phyloP scores from a whole-genome alignment of 352 stramenopile genomes.

The Phytopythium cucurbitacearum region DNA sequence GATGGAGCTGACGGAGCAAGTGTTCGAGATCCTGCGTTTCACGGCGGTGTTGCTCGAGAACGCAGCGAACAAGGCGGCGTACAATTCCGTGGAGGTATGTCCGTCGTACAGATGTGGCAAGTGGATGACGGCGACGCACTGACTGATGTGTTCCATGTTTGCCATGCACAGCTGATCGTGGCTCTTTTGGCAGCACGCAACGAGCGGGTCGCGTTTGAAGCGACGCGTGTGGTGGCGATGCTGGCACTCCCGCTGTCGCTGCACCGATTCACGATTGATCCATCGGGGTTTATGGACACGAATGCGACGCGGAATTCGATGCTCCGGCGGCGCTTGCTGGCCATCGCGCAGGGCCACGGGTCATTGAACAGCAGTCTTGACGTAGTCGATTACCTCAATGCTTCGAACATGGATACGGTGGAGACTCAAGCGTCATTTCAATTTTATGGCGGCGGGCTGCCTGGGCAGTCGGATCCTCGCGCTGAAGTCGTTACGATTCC shows the following conservation, averaged over 20 bases:
- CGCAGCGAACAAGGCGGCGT: conserved; percentile 72
- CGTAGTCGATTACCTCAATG: conserved; percentile 57
- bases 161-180: conserved; percentile 12
- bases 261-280: conserved; percentile 62
- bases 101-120: not conserved
- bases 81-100: conserved; percentile 47
- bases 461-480: conserved; percentile 5
- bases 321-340: conserved; percentile 51
- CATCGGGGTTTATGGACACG: conserved; percentile 39
- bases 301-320: conserved; percentile 30
- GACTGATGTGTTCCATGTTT: conserved; percentile 1
- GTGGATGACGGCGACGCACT: not conserved
- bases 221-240: conserved; percentile 71
- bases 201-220: conserved; percentile 63
- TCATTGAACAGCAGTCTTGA: conserved; percentile 48
- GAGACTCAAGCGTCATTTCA: conserved; percentile 41
- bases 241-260: conserved; percentile 59
- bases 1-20: conserved; percentile 40
- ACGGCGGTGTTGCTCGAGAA: conserved; percentile 76
- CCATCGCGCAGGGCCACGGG: conserved; percentile 41
- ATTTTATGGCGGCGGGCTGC: conserved; percentile 37
- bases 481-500: conserved; percentile 33
- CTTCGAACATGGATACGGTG: not conserved
- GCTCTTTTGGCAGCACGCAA: conserved; percentile 59
- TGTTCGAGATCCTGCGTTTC: conserved; percentile 74